Evolutionary conservation across 805 yeast genomes (phyloP).

Genomic region (Yarrowia sp.): DNA sequence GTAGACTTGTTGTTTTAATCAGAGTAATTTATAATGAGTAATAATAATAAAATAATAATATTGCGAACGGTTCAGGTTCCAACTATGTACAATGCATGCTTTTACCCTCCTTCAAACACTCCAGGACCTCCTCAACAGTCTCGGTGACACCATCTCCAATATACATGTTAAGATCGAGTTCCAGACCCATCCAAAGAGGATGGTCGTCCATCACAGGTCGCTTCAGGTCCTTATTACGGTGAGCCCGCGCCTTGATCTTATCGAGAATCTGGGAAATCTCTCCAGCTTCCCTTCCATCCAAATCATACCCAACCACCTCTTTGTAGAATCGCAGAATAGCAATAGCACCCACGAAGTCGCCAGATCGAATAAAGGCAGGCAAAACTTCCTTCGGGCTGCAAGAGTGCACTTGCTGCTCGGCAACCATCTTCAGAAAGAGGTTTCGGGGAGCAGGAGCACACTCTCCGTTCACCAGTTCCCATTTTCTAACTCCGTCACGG

Average conservation of each 20-base stretch:
- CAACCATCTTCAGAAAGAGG: conserved; percentile 15
- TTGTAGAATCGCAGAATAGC: conserved; percentile 18
- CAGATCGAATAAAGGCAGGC: conserved; percentile 1
- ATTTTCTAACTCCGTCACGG: neutral
- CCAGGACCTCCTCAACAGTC: neutral
- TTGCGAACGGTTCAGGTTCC: no score
- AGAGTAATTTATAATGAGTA: neutral
- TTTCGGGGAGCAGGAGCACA: conserved; percentile 21
- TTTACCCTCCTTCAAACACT: conserved; percentile 1
- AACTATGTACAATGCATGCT: neutral
- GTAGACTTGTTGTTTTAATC: neutral
- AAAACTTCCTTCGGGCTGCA: neutral
- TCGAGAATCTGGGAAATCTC: neutral
- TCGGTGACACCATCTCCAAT: neutral
- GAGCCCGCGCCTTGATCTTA: neutral
- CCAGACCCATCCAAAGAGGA: conserved; percentile 20
- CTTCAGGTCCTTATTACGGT: neutral
- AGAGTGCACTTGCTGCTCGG: neutral
- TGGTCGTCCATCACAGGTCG: conserved; percentile 13
- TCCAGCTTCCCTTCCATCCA: neutral
- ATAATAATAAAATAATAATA: neutral
- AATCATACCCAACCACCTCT: neutral
- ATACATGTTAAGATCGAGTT: neutral
- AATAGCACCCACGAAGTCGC: conserved; percentile 8
- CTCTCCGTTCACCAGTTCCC: neutral